Evolutionary conservation across 441 rosid genomes (phyloP), one percentile per base, ranked within the genome.

Genomic region (Biscutella laevigata): DNA sequence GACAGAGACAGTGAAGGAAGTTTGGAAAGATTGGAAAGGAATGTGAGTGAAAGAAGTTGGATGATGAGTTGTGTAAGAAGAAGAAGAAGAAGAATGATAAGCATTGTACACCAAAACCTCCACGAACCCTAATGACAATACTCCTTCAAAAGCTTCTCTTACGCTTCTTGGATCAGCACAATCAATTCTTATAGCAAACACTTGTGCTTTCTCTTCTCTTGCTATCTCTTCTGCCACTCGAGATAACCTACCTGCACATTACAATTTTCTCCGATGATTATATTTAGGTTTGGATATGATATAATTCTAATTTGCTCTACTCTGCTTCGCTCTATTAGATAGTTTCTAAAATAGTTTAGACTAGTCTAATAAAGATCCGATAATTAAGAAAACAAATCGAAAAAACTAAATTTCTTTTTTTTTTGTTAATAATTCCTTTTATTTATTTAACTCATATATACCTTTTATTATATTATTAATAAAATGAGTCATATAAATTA

Each of bases 221-320:
- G 98, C 98, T 69, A 91, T 91, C 74, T 90, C 98, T 34, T 90
- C 98, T 4, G 98, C 98, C 19, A 87, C 81, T 66, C 76, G 50
- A 11, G 98, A 90, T 53, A 87, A 41, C 59, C 86, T 73, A 43
- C 73, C 95, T 86, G 69, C 35, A n/a, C n/a, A n/a, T n/a, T n/a
- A 26, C 40, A 54, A 10, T 26, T 51, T 7, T 6, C 7, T n/a
- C n/a, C n/a, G n/a, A n/a, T n/a, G n/a, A n/a, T n/a, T n/a, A n/a
- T n/a, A n/a, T n/a, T n/a, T n/a, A n/a, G n/a, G n/a, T n/a, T n/a
- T n/a, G n/a, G n/a, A n/a, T n/a, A n/a, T n/a, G n/a, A n/a, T n/a
- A n/a, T n/a, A n/a, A n/a, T n/a, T n/a, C n/a, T n/a, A n/a, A n/a
- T n/a, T n/a, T n/a, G n/a, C n/a, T n/a, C n/a, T n/a, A n/a, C n/a